These are phyloP conservation scores for Setaria italica DNA, from an alignment of 202 grass and related monocot species.

Conservation along the genomic window DNA sequence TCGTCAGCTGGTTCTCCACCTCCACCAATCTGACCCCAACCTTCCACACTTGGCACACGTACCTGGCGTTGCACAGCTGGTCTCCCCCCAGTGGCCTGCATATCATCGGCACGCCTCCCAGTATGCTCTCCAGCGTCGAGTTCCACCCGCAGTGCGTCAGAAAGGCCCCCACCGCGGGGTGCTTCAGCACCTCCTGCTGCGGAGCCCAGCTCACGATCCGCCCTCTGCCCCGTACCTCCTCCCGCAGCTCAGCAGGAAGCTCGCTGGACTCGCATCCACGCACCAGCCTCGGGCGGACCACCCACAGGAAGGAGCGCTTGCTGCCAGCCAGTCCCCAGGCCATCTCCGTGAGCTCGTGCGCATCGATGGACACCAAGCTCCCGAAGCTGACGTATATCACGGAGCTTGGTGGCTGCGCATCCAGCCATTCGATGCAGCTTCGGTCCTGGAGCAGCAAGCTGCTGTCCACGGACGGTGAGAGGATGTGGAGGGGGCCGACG, in stretches of 20 bases:
- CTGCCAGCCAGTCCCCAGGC: background rate
- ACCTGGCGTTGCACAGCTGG: no score
- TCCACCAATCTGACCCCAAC: no score
- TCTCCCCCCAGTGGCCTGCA: no score
- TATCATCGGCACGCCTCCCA: conserved; percentile 28
- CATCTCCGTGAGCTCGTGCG: background rate
- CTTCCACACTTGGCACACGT: no score
- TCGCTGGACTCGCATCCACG: no score
- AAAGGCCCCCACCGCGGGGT: conserved; percentile 41
- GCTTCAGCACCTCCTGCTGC: conserved; percentile 43
- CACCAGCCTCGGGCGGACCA: no score
- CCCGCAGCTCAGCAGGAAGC: no score
- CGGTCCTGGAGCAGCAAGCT: conserved; percentile 3
- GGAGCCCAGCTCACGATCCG: conserved; percentile 37
- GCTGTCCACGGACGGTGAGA: background rate
- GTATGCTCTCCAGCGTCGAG: conserved; percentile 62
- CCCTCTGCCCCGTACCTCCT: no score
- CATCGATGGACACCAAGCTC: background rate
- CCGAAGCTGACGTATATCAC: conserved; percentile 48
- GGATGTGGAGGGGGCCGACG: conserved; percentile 35
- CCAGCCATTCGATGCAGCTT: conserved; percentile 40
- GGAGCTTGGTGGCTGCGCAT: background rate
- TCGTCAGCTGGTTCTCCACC: no score
- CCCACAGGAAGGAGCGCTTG: conserved; percentile 2
- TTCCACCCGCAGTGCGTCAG: conserved; percentile 52